Conservation (phyloP, 352 stramenopile genomes). For the Phytophthora fragariaefolia region DNA sequence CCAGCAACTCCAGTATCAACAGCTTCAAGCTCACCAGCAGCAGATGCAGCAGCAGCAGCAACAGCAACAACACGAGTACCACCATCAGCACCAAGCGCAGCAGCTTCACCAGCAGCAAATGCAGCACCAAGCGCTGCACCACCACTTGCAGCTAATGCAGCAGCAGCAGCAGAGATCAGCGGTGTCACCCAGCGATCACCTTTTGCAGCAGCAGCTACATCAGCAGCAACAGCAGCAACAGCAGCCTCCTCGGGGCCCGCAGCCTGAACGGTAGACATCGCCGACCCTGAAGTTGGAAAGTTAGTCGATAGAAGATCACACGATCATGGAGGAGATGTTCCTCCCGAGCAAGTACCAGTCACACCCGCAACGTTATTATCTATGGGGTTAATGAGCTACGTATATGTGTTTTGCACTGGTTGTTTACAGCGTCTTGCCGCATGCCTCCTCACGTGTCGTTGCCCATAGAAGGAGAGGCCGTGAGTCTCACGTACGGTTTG, state of each 20-base stretch:
- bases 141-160: conserved; percentile 60
- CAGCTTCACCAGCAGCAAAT: conserved; percentile 64
- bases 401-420: conserved; percentile 31
- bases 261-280: conserved; percentile 30
- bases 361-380: conserved; percentile 33
- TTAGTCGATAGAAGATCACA: conserved; percentile 31
- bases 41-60: conserved; percentile 48
- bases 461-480: conserved; percentile 66
- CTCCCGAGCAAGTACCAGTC: conserved; percentile 12
- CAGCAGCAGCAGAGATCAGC: conserved; percentile 44
- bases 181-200: conserved; percentile 37
- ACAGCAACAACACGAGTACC: conserved; percentile 40
- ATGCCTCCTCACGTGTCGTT: conserved; percentile 49
- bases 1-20: conserved; percentile 56
- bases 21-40: conserved; percentile 60
- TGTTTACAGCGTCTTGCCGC: conserved; percentile 10
- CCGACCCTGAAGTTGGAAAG: background rate
- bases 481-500: conserved; percentile 81
- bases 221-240: conserved; percentile 37
- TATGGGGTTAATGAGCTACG: conserved; percentile 39
- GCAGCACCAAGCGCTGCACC: conserved; percentile 55
- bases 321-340: background rate
- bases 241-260: conserved; percentile 32
- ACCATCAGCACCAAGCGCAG: conserved; percentile 52
- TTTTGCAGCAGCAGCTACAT: conserved; percentile 42